Evolutionary conservation across 148 eudicot species (phyloP).

Genomic region (Heliamphora exappendiculata): DNA sequence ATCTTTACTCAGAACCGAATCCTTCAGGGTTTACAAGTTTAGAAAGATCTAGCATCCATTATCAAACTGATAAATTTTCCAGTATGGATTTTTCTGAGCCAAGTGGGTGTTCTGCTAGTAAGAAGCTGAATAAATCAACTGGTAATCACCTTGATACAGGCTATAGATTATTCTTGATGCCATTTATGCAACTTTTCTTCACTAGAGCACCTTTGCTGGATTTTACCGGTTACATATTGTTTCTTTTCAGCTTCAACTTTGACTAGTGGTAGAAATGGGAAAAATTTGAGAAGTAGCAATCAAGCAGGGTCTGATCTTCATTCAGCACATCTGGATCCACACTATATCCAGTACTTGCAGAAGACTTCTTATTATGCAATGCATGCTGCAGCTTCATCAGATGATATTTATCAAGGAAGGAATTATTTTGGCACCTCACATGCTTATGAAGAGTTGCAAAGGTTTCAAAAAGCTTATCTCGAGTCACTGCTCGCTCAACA

Average conservation of each 20-base stretch:
- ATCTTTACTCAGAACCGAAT: constrained; percentile 17
- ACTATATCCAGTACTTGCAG: constrained; percentile 21
- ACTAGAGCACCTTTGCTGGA: background rate
- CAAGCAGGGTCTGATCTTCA: constrained; percentile 18
- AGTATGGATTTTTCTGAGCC: constrained; percentile 17
- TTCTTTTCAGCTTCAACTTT: constrained; percentile 16
- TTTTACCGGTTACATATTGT: background rate
- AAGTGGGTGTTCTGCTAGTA: constrained; percentile 18
- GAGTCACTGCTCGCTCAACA: constrained; percentile 41
- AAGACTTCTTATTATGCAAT: constrained; percentile 16
- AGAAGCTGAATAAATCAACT: constrained; percentile 15
- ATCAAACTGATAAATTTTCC: constrained; percentile 17
- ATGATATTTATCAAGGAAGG: constrained; percentile 20
- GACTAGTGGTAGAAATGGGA: constrained; percentile 19
- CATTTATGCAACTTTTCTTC: background rate
- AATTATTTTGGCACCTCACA: constrained; percentile 14
- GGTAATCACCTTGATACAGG: constrained; percentile 22
- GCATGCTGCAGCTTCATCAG: constrained; percentile 10
- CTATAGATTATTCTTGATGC: background rate
- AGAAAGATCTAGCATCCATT: constrained; percentile 21
- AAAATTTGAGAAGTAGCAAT: constrained; percentile 21
- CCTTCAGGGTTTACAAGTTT: constrained; percentile 16
- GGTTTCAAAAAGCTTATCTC: constrained; percentile 29
- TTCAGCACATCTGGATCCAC: constrained; percentile 20
- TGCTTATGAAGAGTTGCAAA: constrained; percentile 22